Conservation (phyloP, 441 rosid species). For the Isatis lusitanica region DNA sequence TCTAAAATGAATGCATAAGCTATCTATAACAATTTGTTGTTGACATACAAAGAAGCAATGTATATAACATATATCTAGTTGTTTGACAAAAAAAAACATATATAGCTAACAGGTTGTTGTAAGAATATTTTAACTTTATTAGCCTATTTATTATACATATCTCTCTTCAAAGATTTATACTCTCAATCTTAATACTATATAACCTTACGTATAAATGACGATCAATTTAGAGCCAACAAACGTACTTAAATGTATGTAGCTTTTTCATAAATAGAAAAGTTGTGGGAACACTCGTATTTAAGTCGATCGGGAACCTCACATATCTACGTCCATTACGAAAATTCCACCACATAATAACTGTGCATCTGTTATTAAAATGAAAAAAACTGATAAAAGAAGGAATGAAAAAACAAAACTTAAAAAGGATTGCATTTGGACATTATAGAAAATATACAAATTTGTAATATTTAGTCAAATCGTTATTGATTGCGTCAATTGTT, state of each 20-base stretch:
- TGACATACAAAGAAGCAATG: neutral
- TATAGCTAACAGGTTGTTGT: neutral
- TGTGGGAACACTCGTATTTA: neutral
- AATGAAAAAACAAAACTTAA: no score
- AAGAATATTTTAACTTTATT: neutral
- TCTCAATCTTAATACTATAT: neutral
- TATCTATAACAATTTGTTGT: neutral
- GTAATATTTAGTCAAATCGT: slow-evolving; percentile 4
- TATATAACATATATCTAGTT: neutral
- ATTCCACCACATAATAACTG: neutral
- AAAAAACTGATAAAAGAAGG: no score
- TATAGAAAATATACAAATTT: neutral
- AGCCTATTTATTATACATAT: neutral
- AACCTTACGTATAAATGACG: neutral
- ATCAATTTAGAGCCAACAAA: neutral
- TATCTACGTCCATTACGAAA: neutral
- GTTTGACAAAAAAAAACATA: neutral
- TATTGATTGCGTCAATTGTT: slow-evolving; percentile 13
- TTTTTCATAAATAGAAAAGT: neutral
- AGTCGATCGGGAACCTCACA: neutral
- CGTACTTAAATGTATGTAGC: no score
- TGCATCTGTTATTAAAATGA: no score
- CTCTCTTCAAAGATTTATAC: neutral
- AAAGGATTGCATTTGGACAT: neutral
- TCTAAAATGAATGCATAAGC: neutral